Conservation (phyloP, 169 alveolate species). For the Cryptosporidium meleagridis region DNA sequence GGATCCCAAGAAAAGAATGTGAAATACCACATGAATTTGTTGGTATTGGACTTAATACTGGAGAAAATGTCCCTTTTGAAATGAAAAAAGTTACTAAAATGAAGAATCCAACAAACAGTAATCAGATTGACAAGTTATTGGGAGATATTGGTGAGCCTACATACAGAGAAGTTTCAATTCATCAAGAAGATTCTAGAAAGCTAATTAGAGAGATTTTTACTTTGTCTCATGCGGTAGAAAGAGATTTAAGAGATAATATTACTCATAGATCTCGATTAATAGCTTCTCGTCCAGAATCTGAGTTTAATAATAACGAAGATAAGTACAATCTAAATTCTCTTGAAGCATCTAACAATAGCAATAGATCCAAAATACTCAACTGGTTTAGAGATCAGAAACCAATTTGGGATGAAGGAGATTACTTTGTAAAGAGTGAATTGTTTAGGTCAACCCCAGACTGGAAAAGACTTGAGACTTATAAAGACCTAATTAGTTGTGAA, state of each 20-base stretch:
- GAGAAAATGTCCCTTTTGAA: constrained; percentile 31
- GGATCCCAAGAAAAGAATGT: constrained; percentile 33
- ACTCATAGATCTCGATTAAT: background rate
- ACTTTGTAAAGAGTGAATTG: constrained; percentile 11
- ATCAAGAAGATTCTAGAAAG: background rate
- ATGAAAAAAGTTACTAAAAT: background rate
- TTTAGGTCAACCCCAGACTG: constrained; percentile 70
- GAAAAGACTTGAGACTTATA: constrained; percentile 18
- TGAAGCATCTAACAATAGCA: background rate
- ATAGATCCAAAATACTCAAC: background rate
- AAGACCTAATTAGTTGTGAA: constrained; percentile 16
- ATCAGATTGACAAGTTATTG: background rate
- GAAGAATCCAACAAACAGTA: background rate
- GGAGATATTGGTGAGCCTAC: constrained; percentile 53
- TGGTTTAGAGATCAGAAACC: constrained; percentile 53
- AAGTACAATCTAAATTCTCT: background rate
- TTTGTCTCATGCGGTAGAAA: background rate
- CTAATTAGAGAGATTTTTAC: background rate
- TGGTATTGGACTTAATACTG: constrained; percentile 37
- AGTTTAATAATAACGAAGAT: background rate
- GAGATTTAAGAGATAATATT: too few species aligned
- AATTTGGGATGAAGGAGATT: constrained; percentile 32
- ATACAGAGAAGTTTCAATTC: constrained; percentile 47
- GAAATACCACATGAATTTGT: constrained; percentile 48
- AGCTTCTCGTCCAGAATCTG: background rate